These are phyloP conservation scores for Penicillium sp. DNA, from an alignment of 2,329 filamentous ascomycete genomes.

Conservation along the genomic window DNA sequence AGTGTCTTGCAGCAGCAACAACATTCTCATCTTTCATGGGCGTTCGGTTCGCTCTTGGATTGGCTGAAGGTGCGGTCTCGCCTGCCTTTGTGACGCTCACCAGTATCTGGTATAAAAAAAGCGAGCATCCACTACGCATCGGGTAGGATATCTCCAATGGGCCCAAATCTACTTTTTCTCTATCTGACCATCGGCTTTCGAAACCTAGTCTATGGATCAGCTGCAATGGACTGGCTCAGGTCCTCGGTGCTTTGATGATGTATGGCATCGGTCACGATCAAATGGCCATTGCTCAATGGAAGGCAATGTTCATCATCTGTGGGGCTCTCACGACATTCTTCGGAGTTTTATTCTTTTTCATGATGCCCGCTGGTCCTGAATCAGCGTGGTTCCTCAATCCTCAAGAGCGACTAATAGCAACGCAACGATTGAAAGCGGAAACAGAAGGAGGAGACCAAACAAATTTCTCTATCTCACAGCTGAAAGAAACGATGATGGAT, in stretches of 20 bases:
- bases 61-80: constrained; percentile 47
- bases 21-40: constrained; percentile 42
- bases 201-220: constrained; percentile 5
- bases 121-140: constrained; percentile 36
- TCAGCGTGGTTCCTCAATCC: constrained; percentile 33
- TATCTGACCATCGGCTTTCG: neutral
- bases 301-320: constrained; percentile 40
- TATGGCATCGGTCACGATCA: neutral
- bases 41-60: constrained; percentile 46
- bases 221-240: constrained; percentile 5
- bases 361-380: constrained; percentile 39
- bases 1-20: constrained; percentile 43
- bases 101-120: constrained; percentile 42
- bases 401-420: constrained; percentile 21
- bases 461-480: constrained; percentile 45
- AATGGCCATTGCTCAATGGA: constrained; percentile 26
- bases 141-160: constrained; percentile 12
- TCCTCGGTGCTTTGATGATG: neutral
- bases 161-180: neutral
- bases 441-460: constrained; percentile 44
- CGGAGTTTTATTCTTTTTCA: constrained; percentile 41
- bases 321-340: constrained; percentile 35
- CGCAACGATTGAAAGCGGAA: constrained; percentile 30
- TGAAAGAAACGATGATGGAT: constrained; percentile 48
- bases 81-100: constrained; percentile 51